Base-by-base conservation (phyloP, 768 basidiomycete genomes). In the Kondoa subrosea region DNA sequence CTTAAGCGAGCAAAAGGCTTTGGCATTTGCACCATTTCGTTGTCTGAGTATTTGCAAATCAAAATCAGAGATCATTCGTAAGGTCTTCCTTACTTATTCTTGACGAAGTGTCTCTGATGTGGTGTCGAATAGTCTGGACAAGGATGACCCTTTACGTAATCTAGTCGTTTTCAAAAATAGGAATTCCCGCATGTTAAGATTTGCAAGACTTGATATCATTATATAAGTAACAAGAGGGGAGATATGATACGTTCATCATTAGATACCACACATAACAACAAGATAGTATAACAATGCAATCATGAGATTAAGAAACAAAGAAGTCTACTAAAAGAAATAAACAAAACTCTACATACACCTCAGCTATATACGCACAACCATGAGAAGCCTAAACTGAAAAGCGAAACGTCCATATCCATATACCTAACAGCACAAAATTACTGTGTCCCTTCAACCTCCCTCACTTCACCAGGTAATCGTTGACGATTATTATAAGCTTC, bases 1-100 rank as follows among this genome's bases (percentile, higher is more conserved):
- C 81, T 96, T 4, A 81, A 84, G 0, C 82, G 85, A 31, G 92
- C 92, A 0, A 78, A 82, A 68, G 91, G 89, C 0, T 83, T 84
- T 72, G 91, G 83, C 1, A 80, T 95, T 15, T 93, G 85, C 21
- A 83, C 85, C 0, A 77, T 96, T 21, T 79, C 88, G 1, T 74
- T 91, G 25, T 61, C 56, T 8, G 56, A 34, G n/a, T 69, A 70
- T 29, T 26, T 73, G 60, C n/a, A 29, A 1, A 57, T 72, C 15
- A 40, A 66, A 57, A 33, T 61, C 64, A 32, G 14, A 31, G 67
- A 69, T 29, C 30, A 34, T 15, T 59, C 12, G 25, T 30, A 33
- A 21, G 40, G n/a, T 40, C 60, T 50, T 64, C 12, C 56, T n/a
- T n/a, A n/a, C n/a, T n/a, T n/a, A n/a, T n/a, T n/a, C n/a, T n/a